These are phyloP conservation scores for Stephania japonica DNA, from an alignment of 164 flowering plant genomes.

Conservation along the genomic window DNA sequence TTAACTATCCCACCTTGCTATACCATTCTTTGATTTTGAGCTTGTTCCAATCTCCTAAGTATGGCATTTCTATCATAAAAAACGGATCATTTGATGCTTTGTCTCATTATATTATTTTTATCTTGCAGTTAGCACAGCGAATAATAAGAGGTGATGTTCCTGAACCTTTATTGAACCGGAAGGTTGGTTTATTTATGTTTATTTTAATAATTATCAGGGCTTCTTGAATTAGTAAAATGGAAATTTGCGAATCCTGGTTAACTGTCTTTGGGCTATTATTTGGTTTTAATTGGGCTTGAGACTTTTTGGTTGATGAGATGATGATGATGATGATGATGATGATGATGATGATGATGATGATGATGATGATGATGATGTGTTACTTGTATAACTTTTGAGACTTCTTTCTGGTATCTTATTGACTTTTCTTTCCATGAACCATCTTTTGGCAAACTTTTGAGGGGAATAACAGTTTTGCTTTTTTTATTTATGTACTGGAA, in stretches of 20 bases:
- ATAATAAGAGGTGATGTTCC: slow-evolving; percentile 98
- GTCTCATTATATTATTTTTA: neutral
- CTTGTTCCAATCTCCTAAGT: neutral
- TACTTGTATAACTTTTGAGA: neutral
- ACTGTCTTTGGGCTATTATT: neutral
- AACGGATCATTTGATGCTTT: neutral
- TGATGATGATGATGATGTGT: too few species aligned
- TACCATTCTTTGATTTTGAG: neutral
- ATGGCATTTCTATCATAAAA: neutral
- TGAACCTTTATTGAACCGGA: slow-evolving; percentile 73
- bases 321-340: too few species aligned
- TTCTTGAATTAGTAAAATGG: neutral
- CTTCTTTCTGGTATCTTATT: neutral
- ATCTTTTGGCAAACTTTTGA: too few species aligned
- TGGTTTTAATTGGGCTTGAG: too few species aligned
- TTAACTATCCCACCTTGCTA: neutral
- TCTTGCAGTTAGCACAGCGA: slow-evolving; percentile 79
- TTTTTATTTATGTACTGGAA: neutral
- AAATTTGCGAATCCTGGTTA: neutral
- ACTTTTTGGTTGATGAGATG: too few species aligned
- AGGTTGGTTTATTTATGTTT: slow-evolving; percentile 34
- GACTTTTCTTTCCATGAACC: neutral
- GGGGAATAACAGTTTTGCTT: neutral
- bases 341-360: too few species aligned
- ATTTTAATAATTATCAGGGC: neutral